Evolutionary conservation across 202 grass and related monocot genomes (phyloP).

Genomic region (Thinopyrum obtusiflorum): DNA sequence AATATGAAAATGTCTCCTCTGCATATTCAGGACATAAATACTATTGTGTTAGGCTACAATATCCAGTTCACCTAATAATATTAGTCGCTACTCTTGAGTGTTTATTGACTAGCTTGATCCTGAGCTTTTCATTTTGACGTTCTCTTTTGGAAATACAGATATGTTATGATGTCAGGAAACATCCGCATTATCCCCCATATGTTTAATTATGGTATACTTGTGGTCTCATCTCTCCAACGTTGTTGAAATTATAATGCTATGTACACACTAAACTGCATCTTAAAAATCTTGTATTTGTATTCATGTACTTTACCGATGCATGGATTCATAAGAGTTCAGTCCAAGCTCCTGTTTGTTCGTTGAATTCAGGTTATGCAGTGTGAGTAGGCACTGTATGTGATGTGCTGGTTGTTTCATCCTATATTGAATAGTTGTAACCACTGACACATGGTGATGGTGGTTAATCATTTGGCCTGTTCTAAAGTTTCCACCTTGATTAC

Average conservation of each 20-base stretch:
- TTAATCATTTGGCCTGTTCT: slow-evolving; percentile 24
- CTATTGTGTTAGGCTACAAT: not conserved
- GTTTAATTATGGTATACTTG: slow-evolving; percentile 1
- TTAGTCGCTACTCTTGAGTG: not conserved
- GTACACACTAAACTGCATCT: not conserved
- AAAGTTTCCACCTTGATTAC: slow-evolving; percentile 34
- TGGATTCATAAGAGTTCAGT: slow-evolving; percentile 3
- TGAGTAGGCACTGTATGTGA: not conserved
- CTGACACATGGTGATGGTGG: slow-evolving; percentile 7
- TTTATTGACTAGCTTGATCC: not conserved
- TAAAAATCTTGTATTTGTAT: not conserved
- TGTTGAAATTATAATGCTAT: slow-evolving; percentile 5
- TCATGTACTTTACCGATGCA: not conserved
- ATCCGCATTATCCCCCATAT: not conserved
- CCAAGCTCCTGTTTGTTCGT: slow-evolving; percentile 16
- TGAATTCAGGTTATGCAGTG: not conserved
- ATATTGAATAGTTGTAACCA: slow-evolving; percentile 3
- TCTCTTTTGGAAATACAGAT: slow-evolving; percentile 28
- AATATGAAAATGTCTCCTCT: slow-evolving; percentile 14
- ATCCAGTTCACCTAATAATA: not conserved
- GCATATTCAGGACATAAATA: slow-evolving; percentile 11
- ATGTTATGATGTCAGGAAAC: not conserved
- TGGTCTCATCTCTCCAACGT: not conserved
- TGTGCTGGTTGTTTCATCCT: slow-evolving; percentile 22
- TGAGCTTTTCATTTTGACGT: slow-evolving; percentile 21